Evolutionary conservation across 495 filamentous ascomycete genomes (phyloP).

Genomic region (Darksidea phi): DNA sequence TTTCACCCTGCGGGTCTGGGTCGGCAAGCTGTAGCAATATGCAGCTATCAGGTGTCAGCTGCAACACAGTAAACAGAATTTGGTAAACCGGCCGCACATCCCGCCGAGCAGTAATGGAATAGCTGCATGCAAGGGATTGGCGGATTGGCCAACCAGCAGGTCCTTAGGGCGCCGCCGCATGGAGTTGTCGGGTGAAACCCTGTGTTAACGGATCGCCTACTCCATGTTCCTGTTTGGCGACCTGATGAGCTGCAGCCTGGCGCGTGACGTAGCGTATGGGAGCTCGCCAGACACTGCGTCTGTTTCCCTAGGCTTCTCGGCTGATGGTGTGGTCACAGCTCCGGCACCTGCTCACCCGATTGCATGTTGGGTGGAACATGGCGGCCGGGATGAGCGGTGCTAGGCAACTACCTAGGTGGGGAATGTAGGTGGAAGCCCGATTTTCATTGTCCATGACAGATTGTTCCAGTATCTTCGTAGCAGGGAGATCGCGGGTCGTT

Average conservation of each 20-base stretch:
- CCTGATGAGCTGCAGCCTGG: neutral
- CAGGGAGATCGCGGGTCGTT: neutral
- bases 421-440: too few species aligned
- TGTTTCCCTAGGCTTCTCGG: neutral
- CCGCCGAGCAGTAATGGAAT: slow-evolving; percentile 14
- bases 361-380: too few species aligned
- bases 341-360: too few species aligned
- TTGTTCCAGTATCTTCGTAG: too few species aligned
- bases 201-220: slow-evolving; percentile 2
- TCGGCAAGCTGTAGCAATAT: neutral
- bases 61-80: slow-evolving; percentile 18
- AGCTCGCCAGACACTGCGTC: neutral
- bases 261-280: neutral
- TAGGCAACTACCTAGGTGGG: too few species aligned
- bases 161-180: slow-evolving; percentile 8
- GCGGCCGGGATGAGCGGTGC: too few species aligned
- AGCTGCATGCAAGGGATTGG: slow-evolving; percentile 23
- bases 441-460: too few species aligned
- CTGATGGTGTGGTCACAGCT: neutral
- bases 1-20: neutral
- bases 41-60: slow-evolving; percentile 25
- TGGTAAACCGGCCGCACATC: slow-evolving; percentile 15
- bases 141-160: slow-evolving; percentile 19
- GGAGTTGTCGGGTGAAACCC: slow-evolving; percentile 1
- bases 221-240: neutral